phyloP scores from a whole-genome alignment of 495 filamentous ascomycete genomes.

The Hyaloscypha hepaticicola region DNA sequence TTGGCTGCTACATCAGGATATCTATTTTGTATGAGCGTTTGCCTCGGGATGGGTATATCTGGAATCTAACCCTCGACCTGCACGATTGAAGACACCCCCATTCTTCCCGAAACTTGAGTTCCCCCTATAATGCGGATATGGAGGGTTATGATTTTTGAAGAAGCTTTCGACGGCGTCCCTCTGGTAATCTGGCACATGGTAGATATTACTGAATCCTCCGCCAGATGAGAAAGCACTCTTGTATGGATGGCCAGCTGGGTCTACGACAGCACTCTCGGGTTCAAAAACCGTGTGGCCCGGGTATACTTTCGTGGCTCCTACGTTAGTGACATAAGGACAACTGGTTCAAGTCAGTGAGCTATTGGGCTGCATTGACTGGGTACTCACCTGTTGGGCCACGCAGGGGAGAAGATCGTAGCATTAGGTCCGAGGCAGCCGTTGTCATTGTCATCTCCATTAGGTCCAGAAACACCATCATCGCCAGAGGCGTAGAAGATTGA shows the following conservation, averaged over 20 bases:
- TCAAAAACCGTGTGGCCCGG: slow-evolving; percentile 28
- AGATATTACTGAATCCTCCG: slow-evolving; percentile 72
- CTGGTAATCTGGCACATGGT: slow-evolving; percentile 58
- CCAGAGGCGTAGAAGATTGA: slow-evolving; percentile 40
- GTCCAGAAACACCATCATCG: slow-evolving; percentile 41
- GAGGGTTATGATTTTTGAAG: slow-evolving; percentile 39
- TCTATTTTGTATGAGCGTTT: slow-evolving; percentile 43
- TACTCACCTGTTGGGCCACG: slow-evolving; percentile 22
- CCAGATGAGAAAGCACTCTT: slow-evolving; percentile 42
- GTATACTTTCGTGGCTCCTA: slow-evolving; percentile 40
- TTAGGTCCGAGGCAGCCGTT: slow-evolving; percentile 27
- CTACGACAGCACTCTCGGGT: slow-evolving; percentile 34
- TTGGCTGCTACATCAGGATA: slow-evolving; percentile 53
- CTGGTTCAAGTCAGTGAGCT: no score
- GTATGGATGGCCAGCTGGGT: slow-evolving; percentile 25
- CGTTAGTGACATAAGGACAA: slow-evolving; percentile 40
- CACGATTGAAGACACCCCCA: slow-evolving; percentile 47
- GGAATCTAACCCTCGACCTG: slow-evolving; percentile 16
- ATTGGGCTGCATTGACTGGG: no score
- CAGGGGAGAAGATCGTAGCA: slow-evolving; percentile 17
- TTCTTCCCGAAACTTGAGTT: slow-evolving; percentile 56
- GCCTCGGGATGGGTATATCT: not conserved
- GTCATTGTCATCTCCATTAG: slow-evolving; percentile 24
- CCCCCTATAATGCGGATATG: slow-evolving; percentile 37
- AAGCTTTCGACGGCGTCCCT: slow-evolving; percentile 30